Conservation (phyloP, 2,329 filamentous ascomycete genomes). For the Podosphaera fusca region DNA sequence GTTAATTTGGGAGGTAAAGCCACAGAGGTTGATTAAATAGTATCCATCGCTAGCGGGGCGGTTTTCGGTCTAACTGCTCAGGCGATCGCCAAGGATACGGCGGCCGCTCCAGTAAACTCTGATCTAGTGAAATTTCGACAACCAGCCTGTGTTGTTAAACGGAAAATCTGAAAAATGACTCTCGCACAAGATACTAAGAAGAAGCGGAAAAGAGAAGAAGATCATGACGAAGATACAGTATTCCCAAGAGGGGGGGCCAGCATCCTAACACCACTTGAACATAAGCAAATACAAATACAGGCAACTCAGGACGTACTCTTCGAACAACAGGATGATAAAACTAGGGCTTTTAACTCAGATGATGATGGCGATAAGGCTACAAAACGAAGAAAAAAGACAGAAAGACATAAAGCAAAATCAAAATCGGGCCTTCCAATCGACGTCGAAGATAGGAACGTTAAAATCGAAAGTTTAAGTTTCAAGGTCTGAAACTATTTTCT, state of each 20-base stretch:
- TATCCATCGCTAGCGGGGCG: no score
- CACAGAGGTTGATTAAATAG: no score
- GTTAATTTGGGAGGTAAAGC: no score
- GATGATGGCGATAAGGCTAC: constrained; percentile 8
- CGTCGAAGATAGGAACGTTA: constrained; percentile 30
- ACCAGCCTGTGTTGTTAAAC: background rate
- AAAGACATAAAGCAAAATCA: constrained; percentile 29
- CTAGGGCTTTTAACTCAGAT: constrained; percentile 21
- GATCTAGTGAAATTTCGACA: background rate
- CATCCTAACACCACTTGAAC: constrained; percentile 74
- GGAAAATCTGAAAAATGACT: constrained; percentile 10
- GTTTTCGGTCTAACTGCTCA: no score
- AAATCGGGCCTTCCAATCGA: constrained; percentile 26
- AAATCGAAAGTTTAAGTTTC: constrained; percentile 70
- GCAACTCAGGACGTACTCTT: constrained; percentile 80
- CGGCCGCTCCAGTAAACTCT: background rate
- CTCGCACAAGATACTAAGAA: constrained; percentile 11
- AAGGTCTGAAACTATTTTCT: constrained; percentile 33
- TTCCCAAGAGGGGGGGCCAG: constrained; percentile 88
- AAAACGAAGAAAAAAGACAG: constrained; percentile 23
- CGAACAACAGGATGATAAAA: constrained; percentile 40
- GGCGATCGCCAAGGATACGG: no score
- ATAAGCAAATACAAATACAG: constrained; percentile 88
- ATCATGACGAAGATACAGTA: constrained; percentile 59
- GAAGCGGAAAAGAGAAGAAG: constrained; percentile 20